These are phyloP conservation scores for Fraxinus albicans DNA, from an alignment of 305 asterid species.

Conservation along the genomic window DNA sequence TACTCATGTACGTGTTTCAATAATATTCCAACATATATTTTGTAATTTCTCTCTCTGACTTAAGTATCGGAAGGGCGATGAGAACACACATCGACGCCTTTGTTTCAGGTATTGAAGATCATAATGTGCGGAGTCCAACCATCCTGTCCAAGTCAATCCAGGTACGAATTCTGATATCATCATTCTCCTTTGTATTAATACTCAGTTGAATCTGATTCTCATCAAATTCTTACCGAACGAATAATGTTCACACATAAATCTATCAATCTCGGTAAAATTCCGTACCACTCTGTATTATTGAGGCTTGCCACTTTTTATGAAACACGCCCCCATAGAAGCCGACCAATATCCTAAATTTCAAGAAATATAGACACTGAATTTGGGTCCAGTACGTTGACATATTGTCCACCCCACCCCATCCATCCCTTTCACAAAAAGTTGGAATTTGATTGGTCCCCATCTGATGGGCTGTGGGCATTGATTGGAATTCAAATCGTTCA, in stretches of 20 bases:
- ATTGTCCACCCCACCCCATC: slow-evolving; percentile 16
- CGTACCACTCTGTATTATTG: neutral
- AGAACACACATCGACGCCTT: too few relatives aligned
- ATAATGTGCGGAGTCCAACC: too few relatives aligned
- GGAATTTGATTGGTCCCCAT: neutral
- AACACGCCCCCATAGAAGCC: slow-evolving; percentile 14
- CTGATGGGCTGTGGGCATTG: neutral
- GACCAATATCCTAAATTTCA: slow-evolving; percentile 10
- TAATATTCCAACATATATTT: too few relatives aligned
- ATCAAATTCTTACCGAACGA: neutral
- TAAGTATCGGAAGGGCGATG: too few relatives aligned
- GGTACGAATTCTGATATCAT: too few relatives aligned
- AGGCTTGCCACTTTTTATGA: slow-evolving; percentile 3
- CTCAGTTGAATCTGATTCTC: neutral
- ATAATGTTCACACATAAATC: neutral
- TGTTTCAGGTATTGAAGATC: too few relatives aligned
- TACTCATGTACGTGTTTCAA: too few relatives aligned
- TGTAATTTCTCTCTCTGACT: too few relatives aligned
- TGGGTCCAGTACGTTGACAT: slow-evolving; percentile 7
- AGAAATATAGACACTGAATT: neutral
- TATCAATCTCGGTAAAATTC: neutral
- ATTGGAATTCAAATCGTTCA: neutral
- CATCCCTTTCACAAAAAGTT: neutral
- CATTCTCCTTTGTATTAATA: too few relatives aligned
- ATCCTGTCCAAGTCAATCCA: too few relatives aligned